Evolutionary conservation across 202 grass and related monocot genomes (phyloP).

Genomic region (Saccharum hybrid): DNA sequence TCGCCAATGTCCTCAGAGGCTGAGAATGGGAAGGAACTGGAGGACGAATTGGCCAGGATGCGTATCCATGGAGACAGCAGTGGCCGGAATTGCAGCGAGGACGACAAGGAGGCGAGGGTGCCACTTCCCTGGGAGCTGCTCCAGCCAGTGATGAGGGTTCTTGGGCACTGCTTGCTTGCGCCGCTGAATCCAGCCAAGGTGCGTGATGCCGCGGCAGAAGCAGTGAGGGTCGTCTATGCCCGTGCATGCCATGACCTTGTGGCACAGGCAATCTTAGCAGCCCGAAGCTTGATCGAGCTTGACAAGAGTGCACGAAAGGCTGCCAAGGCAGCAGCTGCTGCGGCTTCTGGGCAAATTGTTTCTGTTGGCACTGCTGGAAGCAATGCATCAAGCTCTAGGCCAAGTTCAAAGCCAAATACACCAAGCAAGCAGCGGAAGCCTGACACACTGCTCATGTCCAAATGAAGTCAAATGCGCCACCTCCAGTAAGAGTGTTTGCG

Average conservation of each 20-base stretch:
- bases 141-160: conserved; percentile 85
- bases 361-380: conserved; percentile 50
- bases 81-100: too few species aligned
- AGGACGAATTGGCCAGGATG: too few species aligned
- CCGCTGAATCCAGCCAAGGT: conserved; percentile 79
- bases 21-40: too few species aligned
- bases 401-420: conserved; percentile 79
- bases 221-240: conserved; percentile 83
- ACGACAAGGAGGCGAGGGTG: background rate
- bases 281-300: conserved; percentile 91
- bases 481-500: conserved; percentile 24
- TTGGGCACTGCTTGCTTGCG: conserved; percentile 89
- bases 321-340: conserved; percentile 38
- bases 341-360: conserved; percentile 32
- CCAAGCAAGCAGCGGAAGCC: conserved; percentile 81
- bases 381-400: conserved; percentile 55
- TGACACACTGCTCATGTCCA: conserved; percentile 64
- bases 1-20: too few species aligned
- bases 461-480: conserved; percentile 52
- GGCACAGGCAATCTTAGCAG: conserved; percentile 86
- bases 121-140: conserved; percentile 92
- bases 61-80: too few species aligned
- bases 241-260: conserved; percentile 84
- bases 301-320: conserved; percentile 79
- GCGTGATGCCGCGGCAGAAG: conserved; percentile 64